Percentiles rank a stretch among this genome's conserved stretches.
Conservation (phyloP, 306 rosid genomes). For the Medicago truncatula region DNA sequence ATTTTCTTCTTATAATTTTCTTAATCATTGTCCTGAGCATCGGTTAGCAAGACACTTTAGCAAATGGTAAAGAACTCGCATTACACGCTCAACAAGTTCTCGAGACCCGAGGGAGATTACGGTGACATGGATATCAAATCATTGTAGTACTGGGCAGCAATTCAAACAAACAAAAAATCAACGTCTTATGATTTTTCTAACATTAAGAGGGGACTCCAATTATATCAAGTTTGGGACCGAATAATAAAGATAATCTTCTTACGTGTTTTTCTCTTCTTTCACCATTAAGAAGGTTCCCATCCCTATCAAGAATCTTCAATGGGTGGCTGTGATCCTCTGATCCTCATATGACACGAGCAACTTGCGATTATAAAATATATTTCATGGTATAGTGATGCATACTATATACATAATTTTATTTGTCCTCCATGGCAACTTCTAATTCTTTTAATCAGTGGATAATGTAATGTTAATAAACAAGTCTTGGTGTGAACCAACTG, state of each 20-base stretch:
- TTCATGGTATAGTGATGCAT: background rate
- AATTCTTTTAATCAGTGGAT: conserved; percentile 20
- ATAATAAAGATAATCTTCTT: conserved; percentile 2
- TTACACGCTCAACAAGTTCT: background rate
- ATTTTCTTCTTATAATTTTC: no score
- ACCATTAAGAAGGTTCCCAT: conserved; percentile 14
- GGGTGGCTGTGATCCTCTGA: conserved; percentile 7
- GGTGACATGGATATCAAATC: background rate
- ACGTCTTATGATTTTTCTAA: background rate
- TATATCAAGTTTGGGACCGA: background rate
- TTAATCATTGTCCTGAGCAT: no score
- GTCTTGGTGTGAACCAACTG: background rate
- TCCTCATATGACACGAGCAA: conserved; percentile 21
- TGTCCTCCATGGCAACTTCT: background rate
- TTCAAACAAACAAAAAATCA: background rate
- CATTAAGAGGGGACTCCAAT: background rate
- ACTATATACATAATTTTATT: background rate
- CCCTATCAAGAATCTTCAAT: conserved; percentile 39
- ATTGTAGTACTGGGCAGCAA: background rate
- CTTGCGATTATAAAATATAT: conserved; percentile 35
- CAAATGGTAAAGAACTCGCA: background rate
- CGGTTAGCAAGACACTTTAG: no score
- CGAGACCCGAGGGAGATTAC: background rate
- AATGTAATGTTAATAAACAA: conserved; percentile 7
- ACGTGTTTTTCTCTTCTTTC: background rate